Conservation (phyloP, 768 basidiomycete species). For the Pisolithus marmoratus region DNA sequence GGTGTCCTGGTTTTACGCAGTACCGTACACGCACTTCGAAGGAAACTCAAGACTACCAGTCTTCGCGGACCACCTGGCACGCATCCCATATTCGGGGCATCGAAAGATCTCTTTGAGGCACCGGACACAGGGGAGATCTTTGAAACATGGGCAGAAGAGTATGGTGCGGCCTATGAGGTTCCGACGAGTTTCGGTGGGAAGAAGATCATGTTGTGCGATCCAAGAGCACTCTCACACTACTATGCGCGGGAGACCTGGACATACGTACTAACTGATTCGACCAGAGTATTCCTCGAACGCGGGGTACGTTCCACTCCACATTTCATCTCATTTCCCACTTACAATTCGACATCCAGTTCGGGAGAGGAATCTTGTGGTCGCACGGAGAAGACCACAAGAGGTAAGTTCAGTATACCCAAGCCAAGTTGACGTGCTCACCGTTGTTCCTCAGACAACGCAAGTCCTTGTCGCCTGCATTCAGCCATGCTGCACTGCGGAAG, state of each 20-base stretch:
- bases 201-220: constrained; percentile 35
- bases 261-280: constrained; percentile 36
- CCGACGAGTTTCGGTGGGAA: constrained; percentile 32
- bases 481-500: constrained; percentile 17
- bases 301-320: constrained; percentile 13
- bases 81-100: constrained; percentile 39
- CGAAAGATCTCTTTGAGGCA: constrained; percentile 22
- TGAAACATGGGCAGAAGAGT: constrained; percentile 39
- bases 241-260: constrained; percentile 43
- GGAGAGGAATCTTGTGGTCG: constrained; percentile 35
- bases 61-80: constrained; percentile 39
- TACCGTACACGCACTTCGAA: constrained; percentile 3
- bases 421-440: neutral
- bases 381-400: constrained; percentile 40
- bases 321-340: neutral
- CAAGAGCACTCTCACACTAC: constrained; percentile 45
- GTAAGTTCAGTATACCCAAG: constrained; percentile 12
- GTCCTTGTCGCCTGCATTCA: constrained; percentile 23
- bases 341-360: constrained; percentile 16
- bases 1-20: constrained; percentile 13
- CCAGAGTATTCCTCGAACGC: constrained; percentile 30
- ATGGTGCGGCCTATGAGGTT: constrained; percentile 39
- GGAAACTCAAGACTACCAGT: constrained; percentile 22
- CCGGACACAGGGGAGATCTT: constrained; percentile 29
- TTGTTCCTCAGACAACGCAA: constrained; percentile 19